Evolutionary conservation across 768 basidiomycete species (phyloP).

Genomic region (Chalciporus pseudorubinellus): DNA sequence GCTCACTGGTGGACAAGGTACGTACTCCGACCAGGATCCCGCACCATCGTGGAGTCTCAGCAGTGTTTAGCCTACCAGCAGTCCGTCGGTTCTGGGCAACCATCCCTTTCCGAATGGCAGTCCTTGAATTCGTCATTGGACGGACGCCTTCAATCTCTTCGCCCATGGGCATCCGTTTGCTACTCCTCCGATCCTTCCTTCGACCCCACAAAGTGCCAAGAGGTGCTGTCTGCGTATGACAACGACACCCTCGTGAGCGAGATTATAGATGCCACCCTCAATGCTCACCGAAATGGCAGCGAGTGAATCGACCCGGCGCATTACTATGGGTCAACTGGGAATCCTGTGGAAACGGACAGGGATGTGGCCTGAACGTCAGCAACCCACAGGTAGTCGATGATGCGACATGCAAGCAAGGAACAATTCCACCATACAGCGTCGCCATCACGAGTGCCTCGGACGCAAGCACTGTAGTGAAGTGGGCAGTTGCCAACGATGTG

Average conservation of each 20-base stretch:
- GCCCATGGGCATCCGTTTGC: constrained; percentile 6
- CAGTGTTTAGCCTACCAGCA: background rate
- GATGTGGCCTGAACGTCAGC: constrained; percentile 18
- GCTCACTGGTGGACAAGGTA: background rate
- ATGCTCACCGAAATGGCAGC: background rate
- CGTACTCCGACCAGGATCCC: no score
- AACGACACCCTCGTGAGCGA: constrained; percentile 1
- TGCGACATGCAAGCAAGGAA: constrained; percentile 14
- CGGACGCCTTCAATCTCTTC: background rate
- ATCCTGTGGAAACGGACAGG: constrained; percentile 11
- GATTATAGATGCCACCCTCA: background rate
- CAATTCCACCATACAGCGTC: constrained; percentile 16
- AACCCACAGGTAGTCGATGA: constrained; percentile 14
- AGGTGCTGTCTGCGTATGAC: background rate
- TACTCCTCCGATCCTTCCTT: constrained; percentile 2
- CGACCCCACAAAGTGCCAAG: constrained; percentile 2
- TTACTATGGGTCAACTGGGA: constrained; percentile 24
- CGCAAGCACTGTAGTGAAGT: constrained; percentile 15
- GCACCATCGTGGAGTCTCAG: no score
- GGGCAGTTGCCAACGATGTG: constrained; percentile 13
- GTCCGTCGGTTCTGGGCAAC: background rate
- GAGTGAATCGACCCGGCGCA: constrained; percentile 4
- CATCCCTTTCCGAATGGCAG: background rate
- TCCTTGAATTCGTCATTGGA: background rate
- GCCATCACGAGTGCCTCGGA: constrained; percentile 14